Evolutionary conservation across 768 basidiomycete genomes (phyloP).

Genomic region (Fomitopsis serialis): DNA sequence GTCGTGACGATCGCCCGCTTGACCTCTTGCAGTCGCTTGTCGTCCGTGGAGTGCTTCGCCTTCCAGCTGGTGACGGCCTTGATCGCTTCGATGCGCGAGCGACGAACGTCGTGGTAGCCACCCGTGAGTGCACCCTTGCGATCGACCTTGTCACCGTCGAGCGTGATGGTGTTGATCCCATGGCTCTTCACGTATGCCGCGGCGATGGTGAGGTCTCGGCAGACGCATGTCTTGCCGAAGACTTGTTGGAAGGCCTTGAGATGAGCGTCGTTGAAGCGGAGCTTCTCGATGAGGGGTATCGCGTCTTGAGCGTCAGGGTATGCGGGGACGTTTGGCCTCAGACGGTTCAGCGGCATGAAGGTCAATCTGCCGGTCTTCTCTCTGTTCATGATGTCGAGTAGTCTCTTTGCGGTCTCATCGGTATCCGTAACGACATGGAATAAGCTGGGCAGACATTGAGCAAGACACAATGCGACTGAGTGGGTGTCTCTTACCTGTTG

Average conservation of each 20-base stretch:
- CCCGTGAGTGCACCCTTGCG: constrained; percentile 94
- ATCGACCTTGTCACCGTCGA: constrained; percentile 97
- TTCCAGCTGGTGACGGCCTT: constrained; percentile 74
- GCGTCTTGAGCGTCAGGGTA: constrained; percentile 72
- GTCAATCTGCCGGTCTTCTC: constrained; percentile 95
- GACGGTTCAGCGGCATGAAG: constrained; percentile 96
- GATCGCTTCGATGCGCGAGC: constrained; percentile 87
- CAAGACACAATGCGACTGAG: background rate
- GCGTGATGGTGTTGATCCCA: constrained; percentile 92
- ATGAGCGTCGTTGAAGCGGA: constrained; percentile 66
- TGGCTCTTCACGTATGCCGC: constrained; percentile 94
- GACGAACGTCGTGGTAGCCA: constrained; percentile 89
- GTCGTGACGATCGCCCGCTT: constrained; percentile 61
- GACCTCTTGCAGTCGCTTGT: constrained; percentile 63
- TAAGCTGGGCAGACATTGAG: constrained; percentile 45
- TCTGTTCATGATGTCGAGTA: constrained; percentile 91
- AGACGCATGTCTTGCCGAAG: constrained; percentile 96
- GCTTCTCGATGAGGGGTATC: constrained; percentile 77
- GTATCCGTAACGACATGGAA: constrained; percentile 98
- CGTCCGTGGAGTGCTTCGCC: constrained; percentile 61
- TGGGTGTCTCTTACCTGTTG: constrained; percentile 59
- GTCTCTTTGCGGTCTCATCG: constrained; percentile 87
- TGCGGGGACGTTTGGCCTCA: constrained; percentile 67
- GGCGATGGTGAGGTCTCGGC: constrained; percentile 86
- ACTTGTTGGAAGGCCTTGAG: constrained; percentile 92